Base-by-base conservation (phyloP, 2,329 filamentous ascomycete genomes). In the Colletotrichum simmondsii region DNA sequence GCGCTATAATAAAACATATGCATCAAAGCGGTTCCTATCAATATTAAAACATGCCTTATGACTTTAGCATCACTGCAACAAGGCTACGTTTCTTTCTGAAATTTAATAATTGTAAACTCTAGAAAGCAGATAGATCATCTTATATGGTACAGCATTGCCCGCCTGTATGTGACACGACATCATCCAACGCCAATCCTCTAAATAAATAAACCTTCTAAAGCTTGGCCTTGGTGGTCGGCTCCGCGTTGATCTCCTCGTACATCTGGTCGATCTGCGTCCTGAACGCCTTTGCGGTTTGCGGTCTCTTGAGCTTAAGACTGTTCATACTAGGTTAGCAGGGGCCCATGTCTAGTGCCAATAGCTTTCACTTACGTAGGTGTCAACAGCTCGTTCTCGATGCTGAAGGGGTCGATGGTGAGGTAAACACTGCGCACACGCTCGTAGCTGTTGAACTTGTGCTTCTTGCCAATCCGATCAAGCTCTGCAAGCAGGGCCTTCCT, bases 401-500 rank as follows among this genome's bases (percentile, higher is more conserved):
- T 94, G 78, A 99, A 98, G 2, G 97, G 97, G 72, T 99, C 97
- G 16, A 98, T 77, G 78, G 93, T 92, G 76, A 99, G 84, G 75
- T 92, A 84, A 69, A 93, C 88, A 77, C 92, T 93, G 81, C 89
- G 90, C 59, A 98, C 92, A 75, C 91, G 91, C 87, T 99, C 97
- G 78, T 94, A 98, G 76, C 92, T 94, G 80, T 97, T 97, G 83
- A 99, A 95, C 85, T 97, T 97, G 82, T 94, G 91, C 84, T 92
- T 92, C 85, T 90, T 93, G 56, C 91, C 95, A 71, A 97, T 93
- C 67, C 87, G 89, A 72, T 97, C 93, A 42, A 99, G 85, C 76
- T 97, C 90, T 81, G 92, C 93, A 75, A 97, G 80, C 68, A 97
- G 92, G 2, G 94, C 93, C 78, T 90, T 90, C 76, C 91, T 88